These are phyloP conservation scores for Crotalaria pallida DNA, from an alignment of 306 rosid genomes.

Conservation along the genomic window DNA sequence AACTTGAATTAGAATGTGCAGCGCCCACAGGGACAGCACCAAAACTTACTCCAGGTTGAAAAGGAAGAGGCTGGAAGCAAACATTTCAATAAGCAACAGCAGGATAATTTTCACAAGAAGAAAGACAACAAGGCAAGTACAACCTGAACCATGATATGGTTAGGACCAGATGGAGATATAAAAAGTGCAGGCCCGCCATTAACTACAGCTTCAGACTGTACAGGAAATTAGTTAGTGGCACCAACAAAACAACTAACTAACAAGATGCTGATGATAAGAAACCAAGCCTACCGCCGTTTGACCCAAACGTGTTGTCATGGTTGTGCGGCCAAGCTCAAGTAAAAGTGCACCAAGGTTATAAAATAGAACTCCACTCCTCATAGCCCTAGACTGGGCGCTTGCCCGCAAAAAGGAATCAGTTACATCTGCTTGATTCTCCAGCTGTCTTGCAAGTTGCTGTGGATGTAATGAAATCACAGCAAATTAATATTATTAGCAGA, in stretches of 20 bases:
- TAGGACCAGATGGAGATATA: slow-evolving; percentile 87
- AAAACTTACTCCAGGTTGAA: slow-evolving; percentile 64
- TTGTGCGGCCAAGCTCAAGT: slow-evolving; percentile 97
- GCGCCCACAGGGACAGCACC: slow-evolving; percentile 75
- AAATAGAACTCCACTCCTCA: slow-evolving; percentile 60
- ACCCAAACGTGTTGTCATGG: slow-evolving; percentile 85
- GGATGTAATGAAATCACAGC: slow-evolving; percentile 17
- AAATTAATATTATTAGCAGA: slow-evolving; percentile 9
- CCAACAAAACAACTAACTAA: slow-evolving; percentile 16
- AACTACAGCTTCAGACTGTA: slow-evolving; percentile 92
- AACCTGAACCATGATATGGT: slow-evolving; percentile 98
- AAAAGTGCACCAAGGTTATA: slow-evolving; percentile 87
- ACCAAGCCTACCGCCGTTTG: slow-evolving; percentile 64
- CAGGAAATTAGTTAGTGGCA: slow-evolving; percentile 18
- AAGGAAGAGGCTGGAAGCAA: slow-evolving; percentile 81
- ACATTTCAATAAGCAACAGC: slow-evolving; percentile 42
- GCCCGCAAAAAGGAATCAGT: slow-evolving; percentile 54
- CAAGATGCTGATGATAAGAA: slow-evolving; percentile 27
- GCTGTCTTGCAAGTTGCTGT: slow-evolving; percentile 76
- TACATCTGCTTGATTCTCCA: slow-evolving; percentile 76
- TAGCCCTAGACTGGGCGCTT: slow-evolving; percentile 57
- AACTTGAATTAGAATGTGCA: slow-evolving; percentile 63
- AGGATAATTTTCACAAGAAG: slow-evolving; percentile 16
- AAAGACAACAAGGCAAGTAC: slow-evolving; percentile 23
- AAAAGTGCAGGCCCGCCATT: slow-evolving; percentile 97